These are phyloP conservation scores for Nasturtium officinale DNA, from an alignment of 345 rosid species.

Conservation along the genomic window DNA sequence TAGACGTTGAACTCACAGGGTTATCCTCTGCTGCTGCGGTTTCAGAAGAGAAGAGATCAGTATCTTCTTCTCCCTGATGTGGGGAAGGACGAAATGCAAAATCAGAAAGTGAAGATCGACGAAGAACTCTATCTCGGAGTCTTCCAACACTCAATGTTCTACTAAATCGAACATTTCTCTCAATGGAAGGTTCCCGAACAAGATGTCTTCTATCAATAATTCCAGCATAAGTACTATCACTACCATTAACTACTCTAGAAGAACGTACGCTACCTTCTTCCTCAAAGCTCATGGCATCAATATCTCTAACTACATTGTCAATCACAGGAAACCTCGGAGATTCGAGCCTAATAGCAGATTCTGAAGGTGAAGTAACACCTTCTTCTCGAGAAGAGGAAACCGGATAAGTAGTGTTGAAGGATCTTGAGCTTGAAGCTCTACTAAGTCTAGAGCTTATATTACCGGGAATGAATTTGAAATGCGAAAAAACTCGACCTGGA, in stretches of 20 bases:
- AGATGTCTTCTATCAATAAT: constrained; percentile 59
- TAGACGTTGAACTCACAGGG: constrained; percentile 41
- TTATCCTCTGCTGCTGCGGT: constrained; percentile 49
- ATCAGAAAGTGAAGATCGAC: constrained; percentile 71
- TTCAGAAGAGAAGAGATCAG: constrained; percentile 50
- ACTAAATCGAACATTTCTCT: constrained; percentile 82
- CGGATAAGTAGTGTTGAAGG: constrained; percentile 65
- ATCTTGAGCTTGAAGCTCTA: constrained; percentile 78
- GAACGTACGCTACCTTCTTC: constrained; percentile 46
- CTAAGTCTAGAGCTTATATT: constrained; percentile 74
- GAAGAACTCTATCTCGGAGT: constrained; percentile 96
- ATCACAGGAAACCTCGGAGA: constrained; percentile 43
- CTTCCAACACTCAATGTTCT: constrained; percentile 96
- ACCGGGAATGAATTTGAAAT: constrained; percentile 84
- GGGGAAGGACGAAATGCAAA: constrained; percentile 55
- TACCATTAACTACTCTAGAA: constrained; percentile 45
- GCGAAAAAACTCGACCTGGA: constrained; percentile 66
- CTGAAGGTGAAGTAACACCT: constrained; percentile 38
- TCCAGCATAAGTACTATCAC: constrained; percentile 51
- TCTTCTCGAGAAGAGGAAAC: constrained; percentile 50
- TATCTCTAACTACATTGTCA: constrained; percentile 43
- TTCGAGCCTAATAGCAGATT: constrained; percentile 44
- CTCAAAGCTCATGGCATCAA: constrained; percentile 39
- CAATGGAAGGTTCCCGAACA: constrained; percentile 62
- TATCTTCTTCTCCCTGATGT: constrained; percentile 52